These are phyloP conservation scores for Hermanozyma aechmeae DNA, from an alignment of 805 yeast genomes.

Conservation along the genomic window DNA sequence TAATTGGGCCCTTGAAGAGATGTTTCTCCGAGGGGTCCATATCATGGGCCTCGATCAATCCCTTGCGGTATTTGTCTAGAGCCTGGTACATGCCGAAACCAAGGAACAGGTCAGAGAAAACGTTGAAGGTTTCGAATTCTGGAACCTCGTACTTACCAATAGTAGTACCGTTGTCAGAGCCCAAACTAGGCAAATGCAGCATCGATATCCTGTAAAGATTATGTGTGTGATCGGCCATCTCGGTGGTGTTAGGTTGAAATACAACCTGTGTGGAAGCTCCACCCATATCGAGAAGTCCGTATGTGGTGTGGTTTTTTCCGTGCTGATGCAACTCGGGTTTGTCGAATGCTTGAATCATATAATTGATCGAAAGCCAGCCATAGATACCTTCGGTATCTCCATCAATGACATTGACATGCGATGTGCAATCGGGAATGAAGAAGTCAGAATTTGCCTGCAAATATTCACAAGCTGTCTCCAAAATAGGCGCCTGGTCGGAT, in stretches of 20 bases:
- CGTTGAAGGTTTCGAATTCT: slow-evolving; percentile 21
- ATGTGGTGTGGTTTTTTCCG: slow-evolving; percentile 38
- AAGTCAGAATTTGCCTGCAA: slow-evolving; percentile 38
- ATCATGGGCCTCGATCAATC: slow-evolving; percentile 18
- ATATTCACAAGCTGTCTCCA: slow-evolving; percentile 42
- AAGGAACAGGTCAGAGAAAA: slow-evolving; percentile 47
- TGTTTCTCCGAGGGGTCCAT: slow-evolving; percentile 4
- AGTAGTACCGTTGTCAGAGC: background rate
- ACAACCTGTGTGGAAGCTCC: slow-evolving; percentile 61
- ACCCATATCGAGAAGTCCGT: slow-evolving; percentile 55
- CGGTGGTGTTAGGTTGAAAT: slow-evolving; percentile 46
- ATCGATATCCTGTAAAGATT: slow-evolving; percentile 39
- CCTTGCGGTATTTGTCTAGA: slow-evolving; percentile 34
- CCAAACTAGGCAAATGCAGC: slow-evolving; percentile 19
- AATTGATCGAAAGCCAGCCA: slow-evolving; percentile 60
- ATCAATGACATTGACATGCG: slow-evolving; percentile 51
- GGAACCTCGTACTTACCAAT: slow-evolving; percentile 9
- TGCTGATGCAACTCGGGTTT: slow-evolving; percentile 27
- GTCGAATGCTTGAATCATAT: slow-evolving; percentile 38
- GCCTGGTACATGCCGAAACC: slow-evolving; percentile 58
- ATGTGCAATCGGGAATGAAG: slow-evolving; percentile 50
- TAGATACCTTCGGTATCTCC: slow-evolving; percentile 62
- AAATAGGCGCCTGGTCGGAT: slow-evolving; percentile 35
- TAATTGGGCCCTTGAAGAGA: slow-evolving; percentile 18
- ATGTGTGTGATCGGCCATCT: slow-evolving; percentile 34